These are phyloP conservation scores for Trichothecium sympodiale DNA, from an alignment of 2,329 filamentous ascomycete genomes.

Conservation along the genomic window DNA sequence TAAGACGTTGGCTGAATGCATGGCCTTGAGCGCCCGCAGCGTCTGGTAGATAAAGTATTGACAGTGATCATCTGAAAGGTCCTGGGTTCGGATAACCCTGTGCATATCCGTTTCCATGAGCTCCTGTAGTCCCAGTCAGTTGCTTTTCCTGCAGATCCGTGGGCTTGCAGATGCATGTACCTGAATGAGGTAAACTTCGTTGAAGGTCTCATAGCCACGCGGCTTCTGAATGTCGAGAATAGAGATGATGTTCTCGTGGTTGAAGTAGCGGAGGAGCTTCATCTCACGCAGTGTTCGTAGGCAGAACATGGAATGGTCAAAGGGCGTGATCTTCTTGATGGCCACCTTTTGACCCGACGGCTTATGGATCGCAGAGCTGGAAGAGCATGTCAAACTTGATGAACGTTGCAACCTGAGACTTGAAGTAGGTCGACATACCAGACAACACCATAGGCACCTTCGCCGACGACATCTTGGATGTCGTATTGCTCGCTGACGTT, in stretches of 20 bases:
- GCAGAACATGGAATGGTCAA: conserved; percentile 99
- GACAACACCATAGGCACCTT: conserved; percentile 96
- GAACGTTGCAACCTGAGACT: conserved; percentile 1
- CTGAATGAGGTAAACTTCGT: conserved; percentile 97
- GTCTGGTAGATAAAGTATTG: conserved; percentile 99
- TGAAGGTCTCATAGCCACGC: conserved; percentile 88
- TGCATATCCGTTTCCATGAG: conserved; percentile 99
- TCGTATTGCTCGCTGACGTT: conserved; percentile 99
- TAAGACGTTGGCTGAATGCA: conserved; percentile 97
- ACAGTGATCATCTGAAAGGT: conserved; percentile 97
- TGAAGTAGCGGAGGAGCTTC: conserved; percentile 98
- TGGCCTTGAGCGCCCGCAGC: conserved; percentile 90
- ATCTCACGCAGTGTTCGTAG: conserved; percentile 93
- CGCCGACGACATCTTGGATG: conserved; percentile 97
- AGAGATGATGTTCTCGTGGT: conserved; percentile 99
- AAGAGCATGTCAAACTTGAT: conserved; percentile 2
- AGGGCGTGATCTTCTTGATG: conserved; percentile 99
- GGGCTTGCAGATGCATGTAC: conserved; percentile 33
- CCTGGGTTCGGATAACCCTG: conserved; percentile 94
- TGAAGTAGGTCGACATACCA: conserved; percentile 51
- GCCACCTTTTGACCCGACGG: conserved; percentile 96
- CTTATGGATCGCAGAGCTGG: conserved; percentile 92
- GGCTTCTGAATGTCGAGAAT: conserved; percentile 99
- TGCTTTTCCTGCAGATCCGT: background rate
- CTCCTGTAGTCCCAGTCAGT: conserved; percentile 44